Evolutionary conservation across 495 filamentous ascomycete species (phyloP).

Genomic region (Penicillium coprophilum): DNA sequence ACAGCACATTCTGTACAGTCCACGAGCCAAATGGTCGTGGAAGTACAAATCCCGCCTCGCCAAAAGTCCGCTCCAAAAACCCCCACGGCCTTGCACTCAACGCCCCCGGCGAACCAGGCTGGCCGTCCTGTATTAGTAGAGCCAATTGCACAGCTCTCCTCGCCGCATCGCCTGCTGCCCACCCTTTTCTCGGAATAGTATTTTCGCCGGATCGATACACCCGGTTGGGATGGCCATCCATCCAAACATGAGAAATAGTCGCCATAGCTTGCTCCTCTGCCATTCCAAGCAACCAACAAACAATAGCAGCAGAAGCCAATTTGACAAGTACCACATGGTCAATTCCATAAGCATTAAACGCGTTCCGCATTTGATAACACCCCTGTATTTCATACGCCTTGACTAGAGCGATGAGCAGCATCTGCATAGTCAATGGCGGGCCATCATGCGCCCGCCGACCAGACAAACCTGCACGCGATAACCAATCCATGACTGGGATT

Average conservation of each 20-base stretch:
- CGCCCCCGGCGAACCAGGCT: slow-evolving; percentile 36
- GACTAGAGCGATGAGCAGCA: slow-evolving; percentile 37
- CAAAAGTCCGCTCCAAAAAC: slow-evolving; percentile 34
- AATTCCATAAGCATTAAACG: slow-evolving; percentile 42
- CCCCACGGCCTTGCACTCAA: slow-evolving; percentile 40
- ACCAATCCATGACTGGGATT: slow-evolving; percentile 39
- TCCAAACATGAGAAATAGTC: slow-evolving; percentile 41
- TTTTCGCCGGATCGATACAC: slow-evolving; percentile 37
- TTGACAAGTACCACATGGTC: slow-evolving; percentile 51
- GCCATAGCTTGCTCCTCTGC: slow-evolving; percentile 31
- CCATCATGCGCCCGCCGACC: slow-evolving; percentile 11
- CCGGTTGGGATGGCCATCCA: slow-evolving; percentile 40
- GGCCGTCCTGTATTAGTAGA: slow-evolving; percentile 29
- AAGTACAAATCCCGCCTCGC: slow-evolving; percentile 27
- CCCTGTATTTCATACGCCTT: slow-evolving; percentile 54
- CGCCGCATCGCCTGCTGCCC: slow-evolving; percentile 48
- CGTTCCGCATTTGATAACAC: slow-evolving; percentile 37
- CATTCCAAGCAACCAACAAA: slow-evolving; percentile 39
- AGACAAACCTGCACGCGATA: slow-evolving; percentile 24
- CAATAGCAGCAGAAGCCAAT: slow-evolving; percentile 41
- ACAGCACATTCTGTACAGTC: slow-evolving; percentile 39
- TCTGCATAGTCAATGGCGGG: slow-evolving; percentile 32
- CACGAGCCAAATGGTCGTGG: slow-evolving; percentile 33
- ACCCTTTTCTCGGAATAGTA: slow-evolving; percentile 45
- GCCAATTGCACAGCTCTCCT: slow-evolving; percentile 47